A percentile compares a stretch with the other conserved stretches of the same genome.
Conservation (phyloP, 2,329 filamentous ascomycete species). For the Fusarium verrucosum region DNA sequence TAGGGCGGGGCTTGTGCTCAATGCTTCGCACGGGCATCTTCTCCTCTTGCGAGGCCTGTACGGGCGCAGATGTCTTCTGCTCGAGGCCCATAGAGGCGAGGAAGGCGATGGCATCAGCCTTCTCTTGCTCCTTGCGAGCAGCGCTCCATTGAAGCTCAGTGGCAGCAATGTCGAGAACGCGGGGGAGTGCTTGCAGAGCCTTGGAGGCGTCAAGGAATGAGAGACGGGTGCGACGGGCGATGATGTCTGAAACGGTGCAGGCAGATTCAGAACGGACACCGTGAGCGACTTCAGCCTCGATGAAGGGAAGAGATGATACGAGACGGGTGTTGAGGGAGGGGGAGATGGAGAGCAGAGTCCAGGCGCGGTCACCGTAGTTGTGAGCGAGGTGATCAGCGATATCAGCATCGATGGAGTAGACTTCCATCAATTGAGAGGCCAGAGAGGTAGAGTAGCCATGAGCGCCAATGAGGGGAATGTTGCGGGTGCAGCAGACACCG, state of each 20-base stretch:
- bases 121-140: constrained; percentile 63
- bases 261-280: constrained; percentile 77
- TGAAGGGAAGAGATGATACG: constrained; percentile 72
- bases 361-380: constrained; percentile 67
- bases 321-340: constrained; percentile 67
- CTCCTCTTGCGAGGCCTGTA: constrained; percentile 11
- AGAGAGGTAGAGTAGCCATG: constrained; percentile 68
- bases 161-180: constrained; percentile 76
- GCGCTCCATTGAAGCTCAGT: constrained; percentile 73
- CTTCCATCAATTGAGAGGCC: constrained; percentile 51
- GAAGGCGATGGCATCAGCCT: constrained; percentile 63
- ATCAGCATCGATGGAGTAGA: constrained; percentile 49
- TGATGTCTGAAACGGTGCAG: constrained; percentile 75
- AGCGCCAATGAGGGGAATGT: constrained; percentile 76
- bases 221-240: constrained; percentile 74
- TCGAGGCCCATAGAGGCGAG: constrained; percentile 57
- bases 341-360: constrained; percentile 71
- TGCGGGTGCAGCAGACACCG: constrained; percentile 78
- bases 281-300: constrained; percentile 78
- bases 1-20: constrained; percentile 6
- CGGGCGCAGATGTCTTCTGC: constrained; percentile 30
- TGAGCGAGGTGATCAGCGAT: constrained; percentile 55
- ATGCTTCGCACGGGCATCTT: constrained; percentile 16
- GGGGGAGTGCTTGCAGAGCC: constrained; percentile 73
- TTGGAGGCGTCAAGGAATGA: constrained; percentile 81